Percentiles rank a stretch among this genome's conserved stretches.
Conservation (phyloP, 2,329 filamentous ascomycete genomes). For the Pseudogymnoascus sp. region DNA sequence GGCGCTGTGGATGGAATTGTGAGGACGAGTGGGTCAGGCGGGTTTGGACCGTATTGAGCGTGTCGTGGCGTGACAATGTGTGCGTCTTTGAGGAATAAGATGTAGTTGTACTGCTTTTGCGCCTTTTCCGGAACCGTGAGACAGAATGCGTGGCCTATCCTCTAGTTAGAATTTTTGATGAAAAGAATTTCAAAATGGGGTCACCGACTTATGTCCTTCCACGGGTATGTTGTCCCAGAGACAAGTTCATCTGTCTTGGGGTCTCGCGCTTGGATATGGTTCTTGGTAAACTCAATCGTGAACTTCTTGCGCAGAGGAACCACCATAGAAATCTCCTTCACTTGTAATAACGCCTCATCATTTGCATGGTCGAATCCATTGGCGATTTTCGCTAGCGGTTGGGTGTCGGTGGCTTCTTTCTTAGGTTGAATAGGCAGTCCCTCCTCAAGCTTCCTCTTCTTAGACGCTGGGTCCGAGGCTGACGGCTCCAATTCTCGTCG, state of each 20-base stretch:
- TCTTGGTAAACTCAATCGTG: conserved; percentile 55
- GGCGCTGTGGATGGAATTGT: conserved; percentile 55
- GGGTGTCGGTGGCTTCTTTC: conserved; percentile 4
- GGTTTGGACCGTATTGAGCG: conserved; percentile 31
- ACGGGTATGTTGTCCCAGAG: conserved; percentile 50
- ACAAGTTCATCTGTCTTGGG: conserved; percentile 47
- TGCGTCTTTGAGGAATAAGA: conserved; percentile 51
- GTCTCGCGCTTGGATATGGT: conserved; percentile 52
- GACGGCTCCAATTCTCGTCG: conserved; percentile 16
- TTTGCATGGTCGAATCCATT: conserved; percentile 35
- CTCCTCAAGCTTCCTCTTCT: conserved; percentile 30
- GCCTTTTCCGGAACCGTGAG: conserved; percentile 60
- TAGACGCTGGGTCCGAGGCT: conserved; percentile 25
- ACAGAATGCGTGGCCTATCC: conserved; percentile 54
- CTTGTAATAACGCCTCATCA: conserved; percentile 50
- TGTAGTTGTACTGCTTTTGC: conserved; percentile 60
- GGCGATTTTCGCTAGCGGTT: conserved; percentile 22
- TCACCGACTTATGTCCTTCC: conserved; percentile 55
- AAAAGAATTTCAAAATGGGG: background rate
- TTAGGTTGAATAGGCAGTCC: conserved; percentile 19
- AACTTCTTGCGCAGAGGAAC: conserved; percentile 64
- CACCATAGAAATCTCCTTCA: conserved; percentile 62
- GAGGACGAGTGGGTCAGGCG: conserved; percentile 56
- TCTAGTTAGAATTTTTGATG: background rate
- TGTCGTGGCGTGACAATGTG: conserved; percentile 47